A percentile compares a stretch with the other conserved stretches of the same genome.
These are phyloP conservation scores for Cladosporium austrohemisphaericum DNA, from an alignment of 2,329 filamentous ascomycete genomes.

Conservation along the genomic window DNA sequence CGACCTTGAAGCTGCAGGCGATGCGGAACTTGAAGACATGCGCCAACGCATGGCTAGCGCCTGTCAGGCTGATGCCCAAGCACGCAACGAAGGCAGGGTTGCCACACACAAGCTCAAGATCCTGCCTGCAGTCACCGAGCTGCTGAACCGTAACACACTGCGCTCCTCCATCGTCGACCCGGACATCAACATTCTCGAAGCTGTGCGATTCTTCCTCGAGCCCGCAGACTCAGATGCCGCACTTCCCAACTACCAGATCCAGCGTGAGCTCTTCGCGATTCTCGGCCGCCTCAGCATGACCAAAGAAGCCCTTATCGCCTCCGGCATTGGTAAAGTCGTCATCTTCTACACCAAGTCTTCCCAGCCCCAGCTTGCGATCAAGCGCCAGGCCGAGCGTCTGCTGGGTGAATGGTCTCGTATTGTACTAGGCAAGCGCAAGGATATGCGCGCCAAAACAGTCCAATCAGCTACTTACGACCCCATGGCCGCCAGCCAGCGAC, in stretches of 20 bases:
- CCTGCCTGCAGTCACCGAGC: slow-evolving; percentile 79
- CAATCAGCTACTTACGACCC: slow-evolving; percentile 59
- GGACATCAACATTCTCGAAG: slow-evolving; percentile 90
- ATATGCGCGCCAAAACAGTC: slow-evolving; percentile 83
- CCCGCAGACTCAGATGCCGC: slow-evolving; percentile 83
- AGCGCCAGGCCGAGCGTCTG: slow-evolving; percentile 88
- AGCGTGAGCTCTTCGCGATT: slow-evolving; percentile 85
- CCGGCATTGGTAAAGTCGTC: slow-evolving; percentile 92
- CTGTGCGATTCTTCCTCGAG: slow-evolving; percentile 95
- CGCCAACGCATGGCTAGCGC: slow-evolving; percentile 88
- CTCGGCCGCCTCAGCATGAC: slow-evolving; percentile 78
- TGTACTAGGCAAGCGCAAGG: slow-evolving; percentile 79
- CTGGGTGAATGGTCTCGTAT: slow-evolving; percentile 93
- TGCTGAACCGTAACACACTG: slow-evolving; percentile 85
- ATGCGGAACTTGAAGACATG: slow-evolving; percentile 83
- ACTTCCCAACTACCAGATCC: slow-evolving; percentile 93
- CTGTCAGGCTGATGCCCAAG: slow-evolving; percentile 79
- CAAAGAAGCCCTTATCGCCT: slow-evolving; percentile 84
- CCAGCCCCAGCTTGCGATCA: slow-evolving; percentile 81
- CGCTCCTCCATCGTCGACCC: slow-evolving; percentile 84
- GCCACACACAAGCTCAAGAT: slow-evolving; percentile 92
- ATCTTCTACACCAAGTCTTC: slow-evolving; percentile 97
- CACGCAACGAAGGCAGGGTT: slow-evolving; percentile 72
- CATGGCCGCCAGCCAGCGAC: slow-evolving; percentile 29
- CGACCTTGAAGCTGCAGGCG: slow-evolving; percentile 84